These are phyloP conservation scores for Aspergillus sergii DNA, from an alignment of 2,329 filamentous ascomycete species.

Conservation along the genomic window DNA sequence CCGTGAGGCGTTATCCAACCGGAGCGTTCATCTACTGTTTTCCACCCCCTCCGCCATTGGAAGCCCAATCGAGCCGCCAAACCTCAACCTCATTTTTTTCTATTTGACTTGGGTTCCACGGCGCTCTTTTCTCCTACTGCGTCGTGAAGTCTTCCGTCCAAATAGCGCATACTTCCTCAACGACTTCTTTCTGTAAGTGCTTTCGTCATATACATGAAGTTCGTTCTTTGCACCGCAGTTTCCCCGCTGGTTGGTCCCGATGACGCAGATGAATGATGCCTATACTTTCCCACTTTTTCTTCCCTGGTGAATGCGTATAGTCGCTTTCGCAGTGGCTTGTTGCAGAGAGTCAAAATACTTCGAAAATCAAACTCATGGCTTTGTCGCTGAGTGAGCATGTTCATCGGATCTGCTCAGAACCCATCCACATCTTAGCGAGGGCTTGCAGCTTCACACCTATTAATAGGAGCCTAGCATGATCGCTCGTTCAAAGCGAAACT, in stretches of 20 bases:
- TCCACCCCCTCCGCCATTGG: slow-evolving; percentile 8
- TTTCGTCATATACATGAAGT: background rate
- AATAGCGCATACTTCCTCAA: background rate
- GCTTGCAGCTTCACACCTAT: background rate
- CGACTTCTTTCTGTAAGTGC: slow-evolving; percentile 12
- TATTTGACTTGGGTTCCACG: background rate
- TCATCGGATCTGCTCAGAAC: background rate
- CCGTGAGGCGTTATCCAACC: slow-evolving; percentile 1
- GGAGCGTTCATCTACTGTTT: background rate
- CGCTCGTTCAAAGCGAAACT: background rate
- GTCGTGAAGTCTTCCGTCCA: background rate
- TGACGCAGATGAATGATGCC: slow-evolving; percentile 14
- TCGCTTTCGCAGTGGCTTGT: background rate
- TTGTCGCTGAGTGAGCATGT: background rate
- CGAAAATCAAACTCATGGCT: background rate
- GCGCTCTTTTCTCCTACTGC: background rate
- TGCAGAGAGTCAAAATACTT: background rate
- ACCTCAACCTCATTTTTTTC: slow-evolving; percentile 1
- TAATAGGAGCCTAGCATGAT: background rate
- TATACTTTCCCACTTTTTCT: slow-evolving; percentile 2
- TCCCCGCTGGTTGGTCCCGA: slow-evolving; percentile 12
- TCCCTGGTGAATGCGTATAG: slow-evolving; percentile 1
- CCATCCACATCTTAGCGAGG: background rate
- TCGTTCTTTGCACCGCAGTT: slow-evolving; percentile 4
- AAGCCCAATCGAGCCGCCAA: slow-evolving; percentile 2